Conservation (phyloP, 306 rosid genomes). For the Medicago arabica region DNA sequence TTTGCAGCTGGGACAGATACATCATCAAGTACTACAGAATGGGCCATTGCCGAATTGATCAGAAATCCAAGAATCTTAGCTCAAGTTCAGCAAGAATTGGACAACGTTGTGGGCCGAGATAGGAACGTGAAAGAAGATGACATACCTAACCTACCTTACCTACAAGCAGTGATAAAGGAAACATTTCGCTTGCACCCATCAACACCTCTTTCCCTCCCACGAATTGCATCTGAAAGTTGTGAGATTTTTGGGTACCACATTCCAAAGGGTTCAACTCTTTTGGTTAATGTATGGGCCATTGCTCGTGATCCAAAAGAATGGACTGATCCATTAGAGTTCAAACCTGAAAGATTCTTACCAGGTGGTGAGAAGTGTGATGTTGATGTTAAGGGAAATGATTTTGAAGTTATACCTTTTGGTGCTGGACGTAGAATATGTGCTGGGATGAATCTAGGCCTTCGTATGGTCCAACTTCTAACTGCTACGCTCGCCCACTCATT, state of each 20-base stretch:
- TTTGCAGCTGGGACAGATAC: constrained; percentile 45
- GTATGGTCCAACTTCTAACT: constrained; percentile 70
- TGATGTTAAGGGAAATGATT: constrained; percentile 71
- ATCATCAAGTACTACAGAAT: constrained; percentile 69
- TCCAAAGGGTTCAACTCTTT: constrained; percentile 62
- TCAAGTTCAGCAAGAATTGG: constrained; percentile 68
- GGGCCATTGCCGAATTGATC: constrained; percentile 77
- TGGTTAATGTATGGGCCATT: constrained; percentile 91
- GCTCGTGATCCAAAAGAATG: constrained; percentile 76
- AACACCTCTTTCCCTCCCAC: constrained; percentile 83
- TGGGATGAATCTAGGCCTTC: constrained; percentile 71
- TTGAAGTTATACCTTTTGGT: constrained; percentile 86
- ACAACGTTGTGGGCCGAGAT: constrained; percentile 62
- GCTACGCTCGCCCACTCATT: constrained; percentile 72
- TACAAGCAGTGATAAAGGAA: constrained; percentile 82
- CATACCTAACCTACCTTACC: constrained; percentile 59
- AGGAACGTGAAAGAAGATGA: constrained; percentile 62
- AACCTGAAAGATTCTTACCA: constrained; percentile 70
- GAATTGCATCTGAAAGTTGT: constrained; percentile 64
- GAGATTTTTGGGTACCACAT: constrained; percentile 40
- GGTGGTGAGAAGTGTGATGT: constrained; percentile 70
- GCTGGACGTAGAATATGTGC: constrained; percentile 88
- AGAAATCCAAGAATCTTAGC: constrained; percentile 58
- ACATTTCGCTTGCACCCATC: constrained; percentile 87
- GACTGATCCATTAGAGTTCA: constrained; percentile 62